Conservation (phyloP, 106 monocot species). For the Vanilla planifolia region DNA sequence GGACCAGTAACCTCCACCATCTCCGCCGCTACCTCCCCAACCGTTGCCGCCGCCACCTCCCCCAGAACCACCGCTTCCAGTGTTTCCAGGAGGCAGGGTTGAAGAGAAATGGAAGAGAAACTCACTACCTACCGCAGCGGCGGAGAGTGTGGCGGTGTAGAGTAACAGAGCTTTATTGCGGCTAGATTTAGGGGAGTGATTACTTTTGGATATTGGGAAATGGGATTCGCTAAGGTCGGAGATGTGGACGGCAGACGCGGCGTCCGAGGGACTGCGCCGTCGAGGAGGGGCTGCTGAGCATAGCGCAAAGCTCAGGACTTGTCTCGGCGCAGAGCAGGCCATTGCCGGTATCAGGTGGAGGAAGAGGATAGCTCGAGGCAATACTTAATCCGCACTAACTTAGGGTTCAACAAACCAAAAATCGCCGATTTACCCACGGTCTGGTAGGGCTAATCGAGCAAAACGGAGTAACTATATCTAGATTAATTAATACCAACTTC, state of each 20-base stretch:
- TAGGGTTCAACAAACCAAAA: too few relatives aligned
- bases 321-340: constrained; percentile 17
- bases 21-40: constrained; percentile 36
- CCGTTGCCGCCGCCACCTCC: constrained; percentile 39
- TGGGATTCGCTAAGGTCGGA: neutral
- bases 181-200: neutral
- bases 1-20: constrained; percentile 74
- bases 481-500: too few relatives aligned
- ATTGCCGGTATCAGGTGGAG: neutral
- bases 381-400: too few relatives aligned
- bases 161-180: constrained; percentile 17
- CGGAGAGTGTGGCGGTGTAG: constrained; percentile 18
- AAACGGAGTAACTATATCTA: too few relatives aligned
- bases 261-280: neutral
- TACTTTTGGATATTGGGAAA: constrained; percentile 1
- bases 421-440: too few relatives aligned
- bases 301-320: constrained; percentile 6
- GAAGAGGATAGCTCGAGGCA: neutral
- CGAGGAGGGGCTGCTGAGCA: neutral
- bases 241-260: neutral
- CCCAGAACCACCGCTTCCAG: constrained; percentile 23
- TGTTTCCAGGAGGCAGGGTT: constrained; percentile 11
- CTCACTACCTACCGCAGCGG: constrained; percentile 27
- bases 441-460: too few relatives aligned
- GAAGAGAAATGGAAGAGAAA: constrained; percentile 24